Conservation (phyloP, 2,329 filamentous ascomycete species). For the Calonectria naviculata region DNA sequence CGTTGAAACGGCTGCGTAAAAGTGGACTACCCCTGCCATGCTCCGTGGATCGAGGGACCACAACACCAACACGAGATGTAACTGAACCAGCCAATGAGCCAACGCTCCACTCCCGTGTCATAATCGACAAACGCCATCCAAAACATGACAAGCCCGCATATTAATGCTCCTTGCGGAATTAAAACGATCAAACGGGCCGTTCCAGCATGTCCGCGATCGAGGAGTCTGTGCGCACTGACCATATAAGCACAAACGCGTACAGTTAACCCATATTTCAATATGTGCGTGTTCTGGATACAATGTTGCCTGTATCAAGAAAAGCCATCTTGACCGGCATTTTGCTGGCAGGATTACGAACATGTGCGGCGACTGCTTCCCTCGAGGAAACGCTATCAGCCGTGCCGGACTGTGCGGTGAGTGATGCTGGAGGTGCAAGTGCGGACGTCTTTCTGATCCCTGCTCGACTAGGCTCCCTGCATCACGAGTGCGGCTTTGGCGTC, state of each 20-base stretch:
- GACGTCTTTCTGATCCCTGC: background rate
- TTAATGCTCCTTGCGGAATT: background rate
- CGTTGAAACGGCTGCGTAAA: background rate
- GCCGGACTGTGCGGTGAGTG: background rate
- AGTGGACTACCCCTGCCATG: background rate
- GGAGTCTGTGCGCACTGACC: background rate
- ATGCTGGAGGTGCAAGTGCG: background rate
- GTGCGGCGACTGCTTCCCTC: background rate
- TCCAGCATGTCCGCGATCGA: background rate
- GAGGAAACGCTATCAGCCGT: background rate
- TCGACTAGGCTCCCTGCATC: background rate
- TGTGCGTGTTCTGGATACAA: background rate
- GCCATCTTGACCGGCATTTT: background rate
- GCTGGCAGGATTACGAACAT: background rate
- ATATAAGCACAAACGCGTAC: background rate
- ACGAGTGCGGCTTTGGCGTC: background rate
- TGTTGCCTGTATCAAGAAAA: background rate
- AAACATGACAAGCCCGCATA: background rate
- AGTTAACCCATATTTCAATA: background rate
- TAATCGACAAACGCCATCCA: background rate
- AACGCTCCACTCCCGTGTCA: background rate
- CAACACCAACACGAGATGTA: background rate
- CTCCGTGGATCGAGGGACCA: background rate
- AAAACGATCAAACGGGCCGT: background rate
- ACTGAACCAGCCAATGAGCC: background rate